Conservation (phyloP, 495 filamentous ascomycete species). For the Penicillium fimorum region DNA sequence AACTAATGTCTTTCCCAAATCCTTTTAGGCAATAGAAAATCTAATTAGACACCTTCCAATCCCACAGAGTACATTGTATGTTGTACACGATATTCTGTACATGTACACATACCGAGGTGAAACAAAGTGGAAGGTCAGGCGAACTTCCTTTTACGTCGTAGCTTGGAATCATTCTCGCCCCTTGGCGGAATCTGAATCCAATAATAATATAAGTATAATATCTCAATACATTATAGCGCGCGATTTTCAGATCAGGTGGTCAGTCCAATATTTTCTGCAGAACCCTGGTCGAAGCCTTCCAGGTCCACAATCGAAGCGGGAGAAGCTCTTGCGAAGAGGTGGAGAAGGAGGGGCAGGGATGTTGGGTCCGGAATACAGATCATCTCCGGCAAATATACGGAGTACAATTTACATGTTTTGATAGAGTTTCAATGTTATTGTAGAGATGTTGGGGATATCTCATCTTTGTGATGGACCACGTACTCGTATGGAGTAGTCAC, state of each 20-base stretch:
- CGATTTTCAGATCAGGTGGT: conserved; percentile 20
- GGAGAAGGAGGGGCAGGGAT: conserved; percentile 30
- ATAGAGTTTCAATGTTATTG: not conserved
- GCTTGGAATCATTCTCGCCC: conserved; percentile 13
- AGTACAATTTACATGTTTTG: not conserved
- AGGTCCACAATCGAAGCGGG: conserved; percentile 52
- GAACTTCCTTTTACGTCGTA: conserved; percentile 26
- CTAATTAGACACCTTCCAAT: not conserved
- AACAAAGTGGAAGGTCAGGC: conserved; percentile 29
- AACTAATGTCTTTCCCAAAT: not conserved
- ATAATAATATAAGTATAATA: not conserved
- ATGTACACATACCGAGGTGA: conserved; percentile 14
- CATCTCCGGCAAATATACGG: conserved; percentile 7
- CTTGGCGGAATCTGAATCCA: conserved; percentile 1
- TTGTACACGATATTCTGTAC: not conserved
- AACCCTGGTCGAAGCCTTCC: conserved; percentile 35
- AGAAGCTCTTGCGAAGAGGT: conserved; percentile 44
- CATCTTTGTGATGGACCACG: not conserved
- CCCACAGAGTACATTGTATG: not conserved
- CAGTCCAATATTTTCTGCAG: conserved; percentile 33
- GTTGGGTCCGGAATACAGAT: conserved; percentile 15
- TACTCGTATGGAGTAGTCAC: not conserved
- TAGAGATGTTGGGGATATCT: not conserved
- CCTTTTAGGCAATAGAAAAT: not conserved
- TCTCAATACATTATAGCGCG: not conserved